Percentiles rank a stretch among this genome's conserved stretches.
Conservation (phyloP, 23 red algal genomes). For the Gracilariopsis chorda region DNA sequence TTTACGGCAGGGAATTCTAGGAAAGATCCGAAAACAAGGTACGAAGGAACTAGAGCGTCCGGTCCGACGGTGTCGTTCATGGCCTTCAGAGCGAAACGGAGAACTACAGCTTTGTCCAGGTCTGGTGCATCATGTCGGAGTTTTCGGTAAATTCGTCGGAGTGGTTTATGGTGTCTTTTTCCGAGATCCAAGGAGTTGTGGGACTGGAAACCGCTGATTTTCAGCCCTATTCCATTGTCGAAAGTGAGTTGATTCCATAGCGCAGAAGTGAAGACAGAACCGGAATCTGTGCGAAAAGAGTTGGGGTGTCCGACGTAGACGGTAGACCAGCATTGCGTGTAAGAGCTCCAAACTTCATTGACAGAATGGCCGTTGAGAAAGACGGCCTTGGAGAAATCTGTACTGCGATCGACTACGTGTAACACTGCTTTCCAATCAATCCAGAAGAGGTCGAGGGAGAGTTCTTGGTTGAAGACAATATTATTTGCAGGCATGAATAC, state of each 20-base stretch:
- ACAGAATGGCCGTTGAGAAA: background rate
- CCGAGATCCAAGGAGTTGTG: background rate
- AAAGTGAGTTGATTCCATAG: background rate
- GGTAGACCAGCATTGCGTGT: background rate
- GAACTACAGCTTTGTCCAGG: background rate
- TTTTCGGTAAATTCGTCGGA: background rate
- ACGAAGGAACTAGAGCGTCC: background rate
- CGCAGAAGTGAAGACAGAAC: background rate
- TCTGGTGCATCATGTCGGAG: background rate
- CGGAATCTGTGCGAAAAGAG: background rate
- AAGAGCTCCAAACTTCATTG: background rate
- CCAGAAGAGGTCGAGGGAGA: background rate
- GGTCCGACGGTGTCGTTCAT: conserved; percentile 22
- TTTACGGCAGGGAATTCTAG: conserved; percentile 8
- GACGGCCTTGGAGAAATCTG: background rate
- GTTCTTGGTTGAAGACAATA: background rate
- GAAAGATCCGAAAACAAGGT: conserved; percentile 17
- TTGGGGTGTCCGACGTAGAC: background rate
- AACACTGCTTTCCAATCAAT: background rate
- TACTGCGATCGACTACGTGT: background rate
- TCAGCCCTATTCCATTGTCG: background rate
- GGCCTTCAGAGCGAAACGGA: conserved; percentile 26
- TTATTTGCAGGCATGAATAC: background rate
- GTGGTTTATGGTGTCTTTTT: background rate
- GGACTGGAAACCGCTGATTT: background rate